Base-by-base conservation (phyloP, 2,329 filamentous ascomycete genomes). In the Hymenoscyphus occultus region DNA sequence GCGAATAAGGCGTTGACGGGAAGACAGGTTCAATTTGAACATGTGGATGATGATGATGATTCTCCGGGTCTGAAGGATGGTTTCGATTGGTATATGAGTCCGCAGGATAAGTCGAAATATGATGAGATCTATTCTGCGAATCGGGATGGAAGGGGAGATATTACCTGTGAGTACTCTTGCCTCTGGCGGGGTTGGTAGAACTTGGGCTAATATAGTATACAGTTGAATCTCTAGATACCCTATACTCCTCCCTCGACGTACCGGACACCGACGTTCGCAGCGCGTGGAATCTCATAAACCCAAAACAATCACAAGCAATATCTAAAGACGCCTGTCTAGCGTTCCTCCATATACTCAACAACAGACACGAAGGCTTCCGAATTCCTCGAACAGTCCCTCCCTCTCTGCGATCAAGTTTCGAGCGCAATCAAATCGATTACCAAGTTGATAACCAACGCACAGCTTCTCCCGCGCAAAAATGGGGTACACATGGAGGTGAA, bases 81-180 rank as follows among this genome's bases (percentile, higher is more conserved):
- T 13, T 99, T 99, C 78, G 95, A 99, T 77, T 99, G 95, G 95
- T 99, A 99, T 81, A 99, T 99, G 92, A 93, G 88, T 66, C 95
- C 95, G 0, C 79, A 82, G 39, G 93, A 99, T 80, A 96, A 96
- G 80, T 76, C 86, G 69, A 98, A 97, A 79, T 99, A 99, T 80
- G 93, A 97, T 78, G 92, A 94, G 73, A 99, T 99, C 78, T 99
- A 98, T 80, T 90, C 90, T 69, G 93, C 96, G 73, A 96, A 93
- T 80, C 87, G 93, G 67, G 91, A 96, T 77, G 86, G 89, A 76
- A 89, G 93, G 61, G 95, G 95, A 69, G 92, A 96, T 74, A 84
- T 93, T 72, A 83, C 88, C 65, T 93, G 90, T 92, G 76, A 74
- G 89, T 80, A 56, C n/a, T 39, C 62, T 14, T 56, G 9, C 5